These are phyloP conservation scores for Ophiostoma ips DNA, from an alignment of 2,329 filamentous ascomycete species.

Conservation along the genomic window DNA sequence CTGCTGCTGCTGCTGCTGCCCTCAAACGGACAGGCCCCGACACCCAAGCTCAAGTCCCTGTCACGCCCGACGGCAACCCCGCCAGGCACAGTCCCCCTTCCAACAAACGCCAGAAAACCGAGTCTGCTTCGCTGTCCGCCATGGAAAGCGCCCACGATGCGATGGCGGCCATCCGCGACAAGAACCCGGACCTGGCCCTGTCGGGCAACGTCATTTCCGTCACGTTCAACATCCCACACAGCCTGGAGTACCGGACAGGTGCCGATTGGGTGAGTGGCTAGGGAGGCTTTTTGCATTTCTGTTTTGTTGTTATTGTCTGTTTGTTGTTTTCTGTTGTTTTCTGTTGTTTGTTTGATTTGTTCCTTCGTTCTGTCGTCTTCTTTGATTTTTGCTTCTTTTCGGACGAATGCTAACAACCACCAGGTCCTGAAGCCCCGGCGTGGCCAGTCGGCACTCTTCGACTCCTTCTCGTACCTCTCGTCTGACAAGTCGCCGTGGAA, in stretches of 20 bases:
- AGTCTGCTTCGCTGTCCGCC: neutral
- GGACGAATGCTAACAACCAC: slow-evolving; percentile 15
- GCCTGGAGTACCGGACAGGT: slow-evolving; percentile 42
- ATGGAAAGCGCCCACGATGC: slow-evolving; percentile 34
- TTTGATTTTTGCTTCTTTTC: no score
- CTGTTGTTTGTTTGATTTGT: no score
- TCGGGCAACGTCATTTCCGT: slow-evolving; percentile 54
- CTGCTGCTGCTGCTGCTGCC: neutral
- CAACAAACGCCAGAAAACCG: slow-evolving; percentile 23
- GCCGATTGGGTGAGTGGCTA: slow-evolving; percentile 47
- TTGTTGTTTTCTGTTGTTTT: no score
- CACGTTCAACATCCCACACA: slow-evolving; percentile 49
- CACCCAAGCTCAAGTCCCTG: slow-evolving; percentile 24
- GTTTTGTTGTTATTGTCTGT: no score
- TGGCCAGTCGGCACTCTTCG: slow-evolving; percentile 83
- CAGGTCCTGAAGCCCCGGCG: slow-evolving; percentile 64
- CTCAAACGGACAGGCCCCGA: slow-evolving; percentile 20
- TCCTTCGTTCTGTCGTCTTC: no score
- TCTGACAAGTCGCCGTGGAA: slow-evolving; percentile 78
- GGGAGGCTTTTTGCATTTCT: neutral
- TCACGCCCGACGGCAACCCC: slow-evolving; percentile 25
- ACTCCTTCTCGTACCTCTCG: slow-evolving; percentile 77
- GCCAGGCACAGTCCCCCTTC: slow-evolving; percentile 21
- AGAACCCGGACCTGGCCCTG: slow-evolving; percentile 42
- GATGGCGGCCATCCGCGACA: slow-evolving; percentile 39